A percentile compares a stretch with the other conserved stretches of the same genome.
These are phyloP conservation scores for Quercus cerris DNA, from an alignment of 306 rosid genomes.

Conservation along the genomic window DNA sequence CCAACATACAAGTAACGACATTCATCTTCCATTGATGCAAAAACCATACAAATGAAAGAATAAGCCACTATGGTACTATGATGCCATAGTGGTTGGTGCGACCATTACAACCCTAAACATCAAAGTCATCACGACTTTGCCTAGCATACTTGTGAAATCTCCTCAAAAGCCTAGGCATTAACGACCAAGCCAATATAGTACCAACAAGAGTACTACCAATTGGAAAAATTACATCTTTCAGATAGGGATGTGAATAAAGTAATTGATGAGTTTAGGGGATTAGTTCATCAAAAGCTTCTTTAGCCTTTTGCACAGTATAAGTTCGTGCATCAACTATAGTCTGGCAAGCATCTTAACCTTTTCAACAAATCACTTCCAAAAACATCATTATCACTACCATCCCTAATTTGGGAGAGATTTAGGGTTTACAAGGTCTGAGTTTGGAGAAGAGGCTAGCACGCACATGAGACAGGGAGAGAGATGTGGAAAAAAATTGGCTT, in stretches of 20 bases:
- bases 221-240: slow-evolving; percentile 54
- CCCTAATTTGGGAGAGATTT: not conserved
- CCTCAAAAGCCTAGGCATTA: slow-evolving; percentile 80
- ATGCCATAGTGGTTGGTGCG: slow-evolving; percentile 77
- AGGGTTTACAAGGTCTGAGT: no score
- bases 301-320: slow-evolving; percentile 51
- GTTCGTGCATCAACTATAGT: slow-evolving; percentile 53
- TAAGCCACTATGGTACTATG: slow-evolving; percentile 66
- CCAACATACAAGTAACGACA: slow-evolving; percentile 46
- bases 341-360: slow-evolving; percentile 56
- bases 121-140: slow-evolving; percentile 41
- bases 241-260: slow-evolving; percentile 66
- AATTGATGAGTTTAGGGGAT: slow-evolving; percentile 57
- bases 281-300: slow-evolving; percentile 57
- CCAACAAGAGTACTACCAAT: slow-evolving; percentile 57
- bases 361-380: slow-evolving; percentile 50
- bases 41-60: slow-evolving; percentile 85
- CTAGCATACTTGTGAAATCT: slow-evolving; percentile 65
- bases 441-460: no score
- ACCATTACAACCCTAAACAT: slow-evolving; percentile 73
- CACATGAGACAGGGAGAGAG: no score
- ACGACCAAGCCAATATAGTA: slow-evolving; percentile 70
- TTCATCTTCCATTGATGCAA: slow-evolving; percentile 77
- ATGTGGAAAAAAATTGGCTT: no score
- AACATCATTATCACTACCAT: slow-evolving; percentile 26